phyloP scores from a whole-genome alignment of 2,329 filamentous ascomycete species.

The Fusarium sp. region DNA sequence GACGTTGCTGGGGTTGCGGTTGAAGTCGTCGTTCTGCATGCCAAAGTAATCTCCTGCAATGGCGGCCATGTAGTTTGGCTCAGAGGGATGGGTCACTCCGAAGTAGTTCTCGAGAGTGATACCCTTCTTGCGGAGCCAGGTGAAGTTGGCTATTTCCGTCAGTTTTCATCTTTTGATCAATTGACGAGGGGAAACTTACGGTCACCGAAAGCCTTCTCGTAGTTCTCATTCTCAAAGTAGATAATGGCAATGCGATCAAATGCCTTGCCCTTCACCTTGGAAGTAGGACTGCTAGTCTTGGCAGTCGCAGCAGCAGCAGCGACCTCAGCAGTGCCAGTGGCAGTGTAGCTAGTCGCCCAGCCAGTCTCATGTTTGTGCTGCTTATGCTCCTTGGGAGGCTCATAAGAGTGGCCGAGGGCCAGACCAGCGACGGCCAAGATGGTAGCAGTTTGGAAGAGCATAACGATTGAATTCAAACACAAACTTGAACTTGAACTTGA shows the following conservation, averaged over 20 bases:
- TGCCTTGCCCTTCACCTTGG: constrained; percentile 72
- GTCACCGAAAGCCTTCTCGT: constrained; percentile 70
- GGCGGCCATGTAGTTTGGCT: constrained; percentile 74
- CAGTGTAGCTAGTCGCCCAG: constrained; percentile 58
- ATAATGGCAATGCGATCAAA: constrained; percentile 79
- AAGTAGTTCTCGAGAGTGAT: constrained; percentile 49
- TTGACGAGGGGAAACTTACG: constrained; percentile 51
- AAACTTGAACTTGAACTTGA: not conserved
- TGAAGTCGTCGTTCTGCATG: constrained; percentile 66
- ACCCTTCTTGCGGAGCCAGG: constrained; percentile 43
- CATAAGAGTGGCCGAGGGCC: constrained; percentile 33
- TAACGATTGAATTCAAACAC: not conserved
- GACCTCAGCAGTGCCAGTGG: constrained; percentile 61
- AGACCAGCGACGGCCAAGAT: constrained; percentile 42
- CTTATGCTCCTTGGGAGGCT: not conserved
- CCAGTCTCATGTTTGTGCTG: constrained; percentile 8
- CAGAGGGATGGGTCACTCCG: constrained; percentile 70
- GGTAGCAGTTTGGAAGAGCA: constrained; percentile 35
- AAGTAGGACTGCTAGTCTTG: constrained; percentile 67
- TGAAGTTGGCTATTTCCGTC: constrained; percentile 35
- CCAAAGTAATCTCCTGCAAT: constrained; percentile 72
- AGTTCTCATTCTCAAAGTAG: constrained; percentile 82
- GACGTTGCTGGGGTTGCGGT: constrained; percentile 66
- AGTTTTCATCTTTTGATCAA: accelerated
- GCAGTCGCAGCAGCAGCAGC: constrained; percentile 68